Evolutionary conservation across 2,329 filamentous ascomycete species (phyloP).

Genomic region (Phoma sp.): DNA sequence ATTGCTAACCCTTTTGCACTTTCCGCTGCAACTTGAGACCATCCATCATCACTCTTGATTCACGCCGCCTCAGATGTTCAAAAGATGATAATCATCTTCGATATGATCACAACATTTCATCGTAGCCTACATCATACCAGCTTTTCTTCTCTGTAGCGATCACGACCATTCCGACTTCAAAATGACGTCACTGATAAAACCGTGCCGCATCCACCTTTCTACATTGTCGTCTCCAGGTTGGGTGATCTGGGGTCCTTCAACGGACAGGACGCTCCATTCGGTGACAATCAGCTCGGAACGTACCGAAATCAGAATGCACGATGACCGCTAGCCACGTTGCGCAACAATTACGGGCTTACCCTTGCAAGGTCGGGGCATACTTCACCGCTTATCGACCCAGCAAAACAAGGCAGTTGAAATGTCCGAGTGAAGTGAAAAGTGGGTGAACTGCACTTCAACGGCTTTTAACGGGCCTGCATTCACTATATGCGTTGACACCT

Average conservation of each 20-base stretch:
- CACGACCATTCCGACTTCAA: neutral
- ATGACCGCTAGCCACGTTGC: slow-evolving; percentile 18
- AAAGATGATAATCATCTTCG: neutral
- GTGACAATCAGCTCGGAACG: neutral
- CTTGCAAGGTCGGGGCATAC: slow-evolving; percentile 1
- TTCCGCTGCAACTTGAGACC: neutral
- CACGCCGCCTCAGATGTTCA: no score
- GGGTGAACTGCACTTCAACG: neutral
- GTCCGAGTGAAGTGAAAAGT: slow-evolving; percentile 4
- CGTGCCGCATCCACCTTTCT: neutral
- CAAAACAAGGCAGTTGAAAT: slow-evolving; percentile 15
- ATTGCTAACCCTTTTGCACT: neutral
- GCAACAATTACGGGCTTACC: slow-evolving; percentile 8
- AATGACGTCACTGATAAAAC: slow-evolving; percentile 6
- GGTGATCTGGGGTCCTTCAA: slow-evolving; percentile 8
- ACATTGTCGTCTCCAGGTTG: neutral
- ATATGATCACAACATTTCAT: neutral
- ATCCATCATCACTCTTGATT: no score
- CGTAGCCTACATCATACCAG: neutral
- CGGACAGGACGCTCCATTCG: neutral
- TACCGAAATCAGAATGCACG: slow-evolving; percentile 1
- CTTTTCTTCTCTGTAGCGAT: neutral
- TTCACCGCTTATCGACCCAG: slow-evolving; percentile 15
- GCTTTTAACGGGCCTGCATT: neutral
- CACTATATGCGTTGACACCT: slow-evolving; percentile 6